These are phyloP conservation scores for Heritiera fomes DNA, from an alignment of 345 rosid species.

Conservation along the genomic window DNA sequence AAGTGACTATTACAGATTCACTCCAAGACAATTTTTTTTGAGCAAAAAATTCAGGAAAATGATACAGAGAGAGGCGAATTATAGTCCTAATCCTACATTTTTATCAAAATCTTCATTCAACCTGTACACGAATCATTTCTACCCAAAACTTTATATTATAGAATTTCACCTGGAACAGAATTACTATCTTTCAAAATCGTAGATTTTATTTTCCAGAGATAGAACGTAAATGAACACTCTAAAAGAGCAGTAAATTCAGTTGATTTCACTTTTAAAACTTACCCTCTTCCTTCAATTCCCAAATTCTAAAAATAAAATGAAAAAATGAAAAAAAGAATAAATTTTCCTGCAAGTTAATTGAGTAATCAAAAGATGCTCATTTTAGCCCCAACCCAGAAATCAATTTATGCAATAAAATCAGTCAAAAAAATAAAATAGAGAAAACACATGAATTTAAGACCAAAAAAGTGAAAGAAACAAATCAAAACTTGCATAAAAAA, in stretches of 20 bases:
- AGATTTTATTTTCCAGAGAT: neutral
- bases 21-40: neutral
- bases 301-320: neutral
- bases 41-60: neutral
- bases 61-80: neutral
- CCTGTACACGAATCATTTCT: neutral
- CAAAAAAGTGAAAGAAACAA: neutral
- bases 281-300: neutral
- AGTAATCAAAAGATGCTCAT: neutral
- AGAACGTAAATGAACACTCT: too few relatives aligned
- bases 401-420: constrained; percentile 1
- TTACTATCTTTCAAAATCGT: neutral
- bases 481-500: neutral
- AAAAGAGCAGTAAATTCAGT: too few relatives aligned
- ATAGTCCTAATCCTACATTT: neutral
- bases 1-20: neutral
- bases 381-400: constrained; percentile 15
- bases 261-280: too few relatives aligned
- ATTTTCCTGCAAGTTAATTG: neutral
- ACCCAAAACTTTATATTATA: neutral
- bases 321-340: neutral
- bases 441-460: neutral
- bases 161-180: neutral
- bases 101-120: neutral
- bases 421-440: neutral